Evolutionary conservation across 1,284 basidiomycete genomes (phyloP).

Genomic region (Moesziomyces parantarcticus): DNA sequence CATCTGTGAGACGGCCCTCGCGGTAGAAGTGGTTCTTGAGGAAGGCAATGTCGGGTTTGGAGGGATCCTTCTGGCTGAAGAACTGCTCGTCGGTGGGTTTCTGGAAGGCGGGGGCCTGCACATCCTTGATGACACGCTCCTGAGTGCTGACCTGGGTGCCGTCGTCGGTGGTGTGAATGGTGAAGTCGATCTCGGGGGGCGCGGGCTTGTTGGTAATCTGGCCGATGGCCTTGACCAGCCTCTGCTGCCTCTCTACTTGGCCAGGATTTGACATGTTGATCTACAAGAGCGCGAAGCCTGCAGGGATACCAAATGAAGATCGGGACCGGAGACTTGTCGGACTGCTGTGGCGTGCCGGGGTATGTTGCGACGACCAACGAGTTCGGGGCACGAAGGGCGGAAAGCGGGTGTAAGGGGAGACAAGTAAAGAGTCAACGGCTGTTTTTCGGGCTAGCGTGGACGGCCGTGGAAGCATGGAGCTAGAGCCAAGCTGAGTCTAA

Average conservation of each 20-base stretch:
- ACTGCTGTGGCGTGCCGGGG: no score
- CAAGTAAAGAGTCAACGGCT: no score
- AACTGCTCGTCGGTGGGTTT: conserved; percentile 93
- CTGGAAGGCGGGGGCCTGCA: conserved; percentile 78
- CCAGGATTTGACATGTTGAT: conserved; percentile 20
- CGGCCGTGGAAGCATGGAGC: no score
- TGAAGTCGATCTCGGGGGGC: conserved; percentile 68
- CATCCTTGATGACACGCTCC: conserved; percentile 69
- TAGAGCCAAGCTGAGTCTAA: no score
- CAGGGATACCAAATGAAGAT: no score
- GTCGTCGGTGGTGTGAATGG: conserved; percentile 69
- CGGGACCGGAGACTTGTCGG: no score
- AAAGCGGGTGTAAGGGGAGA: no score
- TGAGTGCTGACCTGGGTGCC: conserved; percentile 69
- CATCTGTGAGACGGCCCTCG: conserved; percentile 86
- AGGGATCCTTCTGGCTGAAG: conserved; percentile 67
- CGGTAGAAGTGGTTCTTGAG: conserved; percentile 99
- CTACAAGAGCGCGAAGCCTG: no score
- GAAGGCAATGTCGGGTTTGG: conserved; percentile 80
- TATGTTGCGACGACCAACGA: neutral
- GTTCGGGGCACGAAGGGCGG: no score
- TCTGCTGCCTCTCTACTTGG: conserved; percentile 43
- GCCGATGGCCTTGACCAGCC: conserved; percentile 58
- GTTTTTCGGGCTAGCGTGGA: no score
- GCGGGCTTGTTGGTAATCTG: conserved; percentile 62